Base-by-base conservation (phyloP, 2,329 filamentous ascomycete species). In the Venturia oleaginea region DNA sequence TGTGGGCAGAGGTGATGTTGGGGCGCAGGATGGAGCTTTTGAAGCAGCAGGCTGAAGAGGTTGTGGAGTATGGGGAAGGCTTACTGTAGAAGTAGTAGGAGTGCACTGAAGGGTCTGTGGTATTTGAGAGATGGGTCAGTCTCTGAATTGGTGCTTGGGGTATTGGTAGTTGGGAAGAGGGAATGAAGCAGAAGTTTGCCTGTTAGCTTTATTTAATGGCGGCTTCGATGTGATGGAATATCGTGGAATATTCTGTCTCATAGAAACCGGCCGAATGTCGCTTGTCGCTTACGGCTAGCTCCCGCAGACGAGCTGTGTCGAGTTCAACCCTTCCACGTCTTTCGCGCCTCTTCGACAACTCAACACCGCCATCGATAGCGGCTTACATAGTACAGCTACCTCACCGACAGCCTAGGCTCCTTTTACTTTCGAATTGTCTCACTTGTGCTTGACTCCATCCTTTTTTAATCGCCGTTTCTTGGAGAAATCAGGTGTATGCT, bases 181-280 rank as follows among this genome's bases (percentile, higher is more conserved):
- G 10, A 6, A 1, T 2, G 30, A 8, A 54, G 51, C 6, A 8
- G 15, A 34, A 34, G 27, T 34, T 34, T 57, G 51, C 19, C 51
- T 57, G 27, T 19, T 57, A 57, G 51, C 30, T 57, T 57, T 57
- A 57, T 57, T 57, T 57, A 34, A 57, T 57, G 51, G 27, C 51
- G 22, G 30, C 27, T 34, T 19, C 51, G n/a, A n/a, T n/a, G 34
- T 2, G 51, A 57, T 57, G 27, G 30, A 57, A 57, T 19, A 8
- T 34, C 27, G 27, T 32, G 27, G 51, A 57, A 57, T 32, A 32
- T 57, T 34, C 51, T 57, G 11, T 34, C 30, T 30, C 27, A 57
- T 32, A 15, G 51, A 32, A 57, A 57, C 27, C 51, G 51, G 11
- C 51, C 51, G 30, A 57, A 57, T 32, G 5, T 24, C 22, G 6